Percentiles rank a stretch among this genome's conserved stretches.
Evolutionary conservation across 371 early-diverging fungal species (phyloP).

Genomic region (Syncephalastrum monosporum): DNA sequence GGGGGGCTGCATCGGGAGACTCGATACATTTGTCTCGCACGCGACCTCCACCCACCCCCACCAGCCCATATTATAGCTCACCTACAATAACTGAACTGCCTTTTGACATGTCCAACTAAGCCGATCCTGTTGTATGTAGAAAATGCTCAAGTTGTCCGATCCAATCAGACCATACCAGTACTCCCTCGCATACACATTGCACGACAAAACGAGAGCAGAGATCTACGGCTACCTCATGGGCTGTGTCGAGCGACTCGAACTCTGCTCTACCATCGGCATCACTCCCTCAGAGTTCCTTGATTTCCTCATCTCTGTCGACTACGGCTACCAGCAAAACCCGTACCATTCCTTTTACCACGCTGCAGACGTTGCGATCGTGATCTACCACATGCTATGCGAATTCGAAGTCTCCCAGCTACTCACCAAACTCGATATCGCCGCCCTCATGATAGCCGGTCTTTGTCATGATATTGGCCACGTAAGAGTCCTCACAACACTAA

Average conservation of each 20-base stretch:
- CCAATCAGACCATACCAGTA: constrained; percentile 18
- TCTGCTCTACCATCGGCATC: constrained; percentile 58
- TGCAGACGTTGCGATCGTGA: constrained; percentile 80
- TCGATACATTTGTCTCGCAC: constrained; percentile 6
- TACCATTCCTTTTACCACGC: constrained; percentile 92
- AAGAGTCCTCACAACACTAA: constrained; percentile 31
- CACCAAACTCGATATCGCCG: constrained; percentile 68
- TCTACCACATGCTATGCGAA: constrained; percentile 71
- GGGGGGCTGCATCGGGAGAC: neutral
- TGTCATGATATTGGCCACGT: constrained; percentile 92
- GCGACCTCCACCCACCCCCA: too few relatives aligned
- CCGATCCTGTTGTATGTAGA: constrained; percentile 10
- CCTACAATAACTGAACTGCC: too few relatives aligned
- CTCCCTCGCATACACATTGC: constrained; percentile 62
- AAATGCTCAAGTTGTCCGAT: constrained; percentile 40
- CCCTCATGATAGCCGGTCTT: constrained; percentile 79
- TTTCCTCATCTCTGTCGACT: constrained; percentile 80
- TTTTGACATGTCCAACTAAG: too few relatives aligned
- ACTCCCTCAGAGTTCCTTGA: constrained; percentile 71
- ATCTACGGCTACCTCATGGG: constrained; percentile 70
- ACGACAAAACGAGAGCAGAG: constrained; percentile 65
- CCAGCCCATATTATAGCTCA: too few relatives aligned
- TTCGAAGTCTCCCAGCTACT: constrained; percentile 63
- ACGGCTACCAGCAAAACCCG: constrained; percentile 75
- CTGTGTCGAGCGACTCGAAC: constrained; percentile 60